Base-by-base conservation (phyloP, 805 yeast genomes). In the Candida namnaoensis region DNA sequence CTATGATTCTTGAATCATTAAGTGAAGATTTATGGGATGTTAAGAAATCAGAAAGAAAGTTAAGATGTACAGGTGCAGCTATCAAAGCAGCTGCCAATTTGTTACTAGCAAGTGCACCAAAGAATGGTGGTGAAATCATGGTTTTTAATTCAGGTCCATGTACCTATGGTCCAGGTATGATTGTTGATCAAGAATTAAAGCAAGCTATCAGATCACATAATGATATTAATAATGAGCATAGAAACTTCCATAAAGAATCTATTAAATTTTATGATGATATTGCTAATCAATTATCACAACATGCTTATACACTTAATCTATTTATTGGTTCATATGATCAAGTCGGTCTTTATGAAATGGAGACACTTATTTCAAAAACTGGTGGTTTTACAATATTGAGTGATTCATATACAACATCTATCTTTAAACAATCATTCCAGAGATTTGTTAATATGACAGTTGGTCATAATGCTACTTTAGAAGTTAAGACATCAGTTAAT, bases 261-360 rank as follows among this genome's bases (percentile, higher is more conserved):
- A 63, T 61, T 38, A 56, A 60, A 38, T 79, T 65, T 51, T 80
- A 78, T 56, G 63, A 65, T 8, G 60, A 61, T 8, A 56, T 80
- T n/a, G 74, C 84, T 3, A 62, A 65, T 25, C 55, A 53, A 14
- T 64, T 76, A 23, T 68, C 77, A 0, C 47, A 61, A 5, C 66
- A 70, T 46, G 84, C 85, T 1, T 71, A 76, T 41, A 64, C 78
- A 6, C 64, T 79, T 37, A 75, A 78, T 50, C 56, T 79, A 19
- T 78, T 79, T 47, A 71, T 78, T 43, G 87, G 87, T 13, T 70
- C 81, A 11, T 80, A 80, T 54, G 87, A 80, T 56, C 88, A 80
- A 57, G 69, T 78, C 36, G 88, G 88, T 1, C 61, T 80, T 30
- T 72, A 62, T 47, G 88, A 80, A 54, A 81, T 80, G 87, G 80